Evolutionary conservation across 2,329 filamentous ascomycete species (phyloP), one percentile per base, ranked within the genome.

Genomic region (Arthrobotrys entomopaga): DNA sequence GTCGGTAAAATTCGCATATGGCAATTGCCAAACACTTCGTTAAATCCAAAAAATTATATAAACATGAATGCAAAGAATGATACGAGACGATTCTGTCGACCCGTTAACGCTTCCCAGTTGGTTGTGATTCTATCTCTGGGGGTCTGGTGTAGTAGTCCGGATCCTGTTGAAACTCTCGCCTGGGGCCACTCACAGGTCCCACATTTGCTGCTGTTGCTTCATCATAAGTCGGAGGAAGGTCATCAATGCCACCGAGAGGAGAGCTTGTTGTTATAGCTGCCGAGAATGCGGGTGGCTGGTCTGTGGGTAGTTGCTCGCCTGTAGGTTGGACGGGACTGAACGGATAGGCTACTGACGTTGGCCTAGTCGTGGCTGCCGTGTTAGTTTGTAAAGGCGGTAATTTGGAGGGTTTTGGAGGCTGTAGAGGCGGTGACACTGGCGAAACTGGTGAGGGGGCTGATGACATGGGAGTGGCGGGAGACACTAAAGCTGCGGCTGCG

Each of bases 191-290:
- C 22, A 79, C 77, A 0, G 78, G 78, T 13, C 64, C 77, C 42
- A 79, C 75, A 63, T 78, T 73, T 20, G 77, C 65, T 24, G 77
- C 77, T 7, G 78, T 76, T 1, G 78, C 76, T 75, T 79, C 78
- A 56, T 79, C 78, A 61, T 79, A 79, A 10, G 78, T 77, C 15
- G 78, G 78, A 13, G 77, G 78, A 2, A 76, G 74, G 24, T 69
- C 58, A 19, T 54, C 65, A n/a, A 75, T 15, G 10, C 54, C 65
- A 48, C 64, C 63, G 11, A 57, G 46, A 1, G 70, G 70, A 15
- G 70, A 67, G 16, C 54, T 60, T 43, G 60, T 63, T 16, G 63
- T 54, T 34, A 34, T 34, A 19, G 52, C 29, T 5, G 57, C 52
- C 20, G 64, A 13, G 42, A 56, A 74, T 7, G 58, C 64, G 2